These are phyloP conservation scores for Dryas integrifolia DNA, from an alignment of 331 rosid species.

Conservation along the genomic window DNA sequence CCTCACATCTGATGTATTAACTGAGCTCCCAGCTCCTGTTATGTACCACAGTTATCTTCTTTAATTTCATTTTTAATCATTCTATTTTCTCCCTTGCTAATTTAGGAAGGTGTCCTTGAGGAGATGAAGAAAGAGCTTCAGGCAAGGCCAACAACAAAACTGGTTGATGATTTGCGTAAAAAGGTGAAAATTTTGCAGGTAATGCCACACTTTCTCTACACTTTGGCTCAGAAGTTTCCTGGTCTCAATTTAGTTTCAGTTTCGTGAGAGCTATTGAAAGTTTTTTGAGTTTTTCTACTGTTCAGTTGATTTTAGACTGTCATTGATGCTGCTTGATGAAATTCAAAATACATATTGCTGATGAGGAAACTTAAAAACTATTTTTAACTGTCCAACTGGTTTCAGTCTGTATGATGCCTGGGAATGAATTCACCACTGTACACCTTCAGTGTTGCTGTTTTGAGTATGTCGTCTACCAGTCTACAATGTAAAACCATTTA, in stretches of 20 bases:
- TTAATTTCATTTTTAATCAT: neutral
- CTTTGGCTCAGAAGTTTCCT: constrained; percentile 3
- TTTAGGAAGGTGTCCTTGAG: constrained; percentile 65
- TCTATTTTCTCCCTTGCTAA: constrained; percentile 23
- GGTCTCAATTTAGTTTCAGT: neutral
- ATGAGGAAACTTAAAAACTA: neutral
- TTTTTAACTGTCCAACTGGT: neutral
- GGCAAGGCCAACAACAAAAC: constrained; percentile 79
- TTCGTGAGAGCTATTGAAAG: neutral
- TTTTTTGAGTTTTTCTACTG: neutral
- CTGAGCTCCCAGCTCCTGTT: neutral
- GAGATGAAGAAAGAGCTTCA: constrained; percentile 87
- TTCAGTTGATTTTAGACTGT: neutral
- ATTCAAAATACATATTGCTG: neutral
- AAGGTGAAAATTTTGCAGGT: constrained; percentile 96
- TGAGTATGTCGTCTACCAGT: neutral
- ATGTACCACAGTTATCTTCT: neutral
- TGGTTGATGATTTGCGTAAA: constrained; percentile 80
- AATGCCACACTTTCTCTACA: constrained; percentile 21
- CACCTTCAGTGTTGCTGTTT: neutral
- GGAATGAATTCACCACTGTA: neutral
- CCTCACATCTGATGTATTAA: neutral
- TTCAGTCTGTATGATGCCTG: neutral
- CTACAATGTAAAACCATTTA: too few species aligned
- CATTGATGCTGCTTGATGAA: neutral